These are phyloP conservation scores for Chaetoscypha palmicola DNA, from an alignment of 2,329 filamentous ascomycete species.

Conservation along the genomic window DNA sequence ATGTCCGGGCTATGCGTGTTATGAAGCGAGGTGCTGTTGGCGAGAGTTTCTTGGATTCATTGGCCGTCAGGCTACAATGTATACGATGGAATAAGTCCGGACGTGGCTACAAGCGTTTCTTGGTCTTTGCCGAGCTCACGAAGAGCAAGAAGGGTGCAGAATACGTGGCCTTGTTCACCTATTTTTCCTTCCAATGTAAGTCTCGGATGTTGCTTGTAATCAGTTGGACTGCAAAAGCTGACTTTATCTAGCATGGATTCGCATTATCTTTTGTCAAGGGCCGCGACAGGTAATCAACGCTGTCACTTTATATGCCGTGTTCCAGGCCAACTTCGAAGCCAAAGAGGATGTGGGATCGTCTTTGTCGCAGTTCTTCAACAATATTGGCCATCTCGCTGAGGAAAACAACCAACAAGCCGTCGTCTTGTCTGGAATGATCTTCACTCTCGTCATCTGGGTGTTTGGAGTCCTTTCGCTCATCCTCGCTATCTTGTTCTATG, in stretches of 20 bases:
- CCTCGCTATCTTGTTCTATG: constrained; percentile 69
- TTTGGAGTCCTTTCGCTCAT: constrained; percentile 71
- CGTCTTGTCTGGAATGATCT: constrained; percentile 84
- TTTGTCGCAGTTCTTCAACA: constrained; percentile 73
- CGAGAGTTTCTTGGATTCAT: constrained; percentile 81
- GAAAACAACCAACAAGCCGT: constrained; percentile 72
- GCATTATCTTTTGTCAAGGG: constrained; percentile 83
- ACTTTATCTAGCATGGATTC: constrained; percentile 64
- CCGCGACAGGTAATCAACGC: constrained; percentile 89
- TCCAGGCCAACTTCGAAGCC: constrained; percentile 66
- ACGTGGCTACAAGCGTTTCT: constrained; percentile 76
- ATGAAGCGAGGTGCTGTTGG: constrained; percentile 82
- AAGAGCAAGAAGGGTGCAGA: constrained; percentile 67
- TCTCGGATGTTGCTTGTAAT: constrained; percentile 22
- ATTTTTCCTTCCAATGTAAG: constrained; percentile 60
- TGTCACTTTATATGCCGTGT: constrained; percentile 79
- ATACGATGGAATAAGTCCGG: constrained; percentile 61
- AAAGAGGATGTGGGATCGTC: constrained; percentile 52
- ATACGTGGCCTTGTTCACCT: constrained; percentile 65
- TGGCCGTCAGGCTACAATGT: constrained; percentile 80
- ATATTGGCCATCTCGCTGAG: constrained; percentile 65
- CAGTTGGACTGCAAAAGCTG: constrained; percentile 3
- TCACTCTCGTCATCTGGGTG: constrained; percentile 84
- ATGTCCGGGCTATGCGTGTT: constrained; percentile 69
- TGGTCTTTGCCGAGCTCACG: constrained; percentile 65